Base-by-base conservation (phyloP, 805 yeast genomes). In the Metschnikowia kunwiensis region DNA sequence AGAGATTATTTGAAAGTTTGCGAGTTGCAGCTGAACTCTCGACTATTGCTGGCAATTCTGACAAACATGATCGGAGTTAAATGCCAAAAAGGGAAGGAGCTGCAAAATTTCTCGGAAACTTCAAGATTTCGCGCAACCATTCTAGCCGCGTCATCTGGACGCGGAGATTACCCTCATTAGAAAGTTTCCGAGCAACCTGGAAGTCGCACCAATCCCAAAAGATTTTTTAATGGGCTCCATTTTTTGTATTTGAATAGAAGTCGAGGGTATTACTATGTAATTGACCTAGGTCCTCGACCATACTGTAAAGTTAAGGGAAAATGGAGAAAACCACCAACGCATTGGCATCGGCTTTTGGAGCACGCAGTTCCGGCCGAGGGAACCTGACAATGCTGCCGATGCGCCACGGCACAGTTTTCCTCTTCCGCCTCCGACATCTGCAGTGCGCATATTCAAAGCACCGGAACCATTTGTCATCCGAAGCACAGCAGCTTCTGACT, bases 391-490 rank as follows among this genome's bases (percentile, higher is more conserved):
- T 10, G n/a, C n/a, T n/a, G n/a, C n/a, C n/a, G n/a, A n/a, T n/a
- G n/a, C n/a, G n/a, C n/a, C n/a, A n/a, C n/a, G n/a, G n/a, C 26
- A 16, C 12, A 9, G 24, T 4, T 14, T 15, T 24, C 11, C n/a
- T 8, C 30, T 30, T 26, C 36, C 36, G 25, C 30, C 8, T 32
- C 35, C 35, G 35, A 32, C 11, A 27, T 19, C 18, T 28, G 38
- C 32, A 34, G 18, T 19, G 32, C 32, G 38, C 32, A 12, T 34
- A 23, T 16, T 22, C 12, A 13, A 25, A 27, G 36, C 36, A 26
- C 7, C 36, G 27, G 31, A 16, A 27, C 26, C 36, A 40, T 42
- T 42, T 42, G 46, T 42, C 46, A 42, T 38, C 46, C 43, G 44
- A 33, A 27, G 25, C 37, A 27, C 18, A 27, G 18, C 28, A 11